These are phyloP conservation scores for Avena atlantica DNA, from an alignment of 176 grass and related monocot species.

Conservation along the genomic window DNA sequence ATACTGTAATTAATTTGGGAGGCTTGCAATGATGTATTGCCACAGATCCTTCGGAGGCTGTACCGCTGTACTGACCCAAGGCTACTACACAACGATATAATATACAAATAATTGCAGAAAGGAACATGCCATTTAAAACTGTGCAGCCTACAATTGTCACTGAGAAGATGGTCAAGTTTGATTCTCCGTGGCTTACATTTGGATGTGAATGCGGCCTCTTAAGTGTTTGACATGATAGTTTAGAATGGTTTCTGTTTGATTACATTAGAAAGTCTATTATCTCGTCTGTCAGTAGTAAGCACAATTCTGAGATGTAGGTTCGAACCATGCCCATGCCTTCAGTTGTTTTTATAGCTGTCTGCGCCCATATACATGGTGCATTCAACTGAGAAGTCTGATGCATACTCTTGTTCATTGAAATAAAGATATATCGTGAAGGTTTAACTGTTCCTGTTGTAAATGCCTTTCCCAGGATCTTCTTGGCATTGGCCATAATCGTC, in stretches of 20 bases:
- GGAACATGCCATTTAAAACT: not conserved
- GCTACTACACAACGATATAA: not conserved
- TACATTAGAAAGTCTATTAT: not conserved
- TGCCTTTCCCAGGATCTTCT: slow-evolving; percentile 69
- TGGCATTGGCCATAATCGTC: slow-evolving; percentile 70
- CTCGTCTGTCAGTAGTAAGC: not conserved
- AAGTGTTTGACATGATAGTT: not conserved
- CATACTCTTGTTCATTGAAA: too few species aligned
- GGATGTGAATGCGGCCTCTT: too few species aligned
- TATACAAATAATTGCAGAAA: not conserved
- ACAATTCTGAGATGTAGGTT: not conserved
- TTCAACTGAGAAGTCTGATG: slow-evolving; percentile 11
- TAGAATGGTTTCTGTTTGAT: not conserved
- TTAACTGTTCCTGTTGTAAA: too few species aligned
- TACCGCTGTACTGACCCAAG: not conserved
- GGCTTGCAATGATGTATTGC: not conserved
- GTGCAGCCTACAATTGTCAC: not conserved
- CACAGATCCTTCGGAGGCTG: not conserved
- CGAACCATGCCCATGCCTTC: not conserved
- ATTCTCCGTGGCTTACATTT: too few species aligned
- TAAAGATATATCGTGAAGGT: too few species aligned
- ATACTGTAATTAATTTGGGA: not conserved
- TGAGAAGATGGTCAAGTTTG: too few species aligned
- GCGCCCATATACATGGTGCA: not conserved
- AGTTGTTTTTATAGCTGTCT: not conserved